Evolutionary conservation across 2,329 filamentous ascomycete species (phyloP).

Genomic region (Ophiostoma triangulosporum): DNA sequence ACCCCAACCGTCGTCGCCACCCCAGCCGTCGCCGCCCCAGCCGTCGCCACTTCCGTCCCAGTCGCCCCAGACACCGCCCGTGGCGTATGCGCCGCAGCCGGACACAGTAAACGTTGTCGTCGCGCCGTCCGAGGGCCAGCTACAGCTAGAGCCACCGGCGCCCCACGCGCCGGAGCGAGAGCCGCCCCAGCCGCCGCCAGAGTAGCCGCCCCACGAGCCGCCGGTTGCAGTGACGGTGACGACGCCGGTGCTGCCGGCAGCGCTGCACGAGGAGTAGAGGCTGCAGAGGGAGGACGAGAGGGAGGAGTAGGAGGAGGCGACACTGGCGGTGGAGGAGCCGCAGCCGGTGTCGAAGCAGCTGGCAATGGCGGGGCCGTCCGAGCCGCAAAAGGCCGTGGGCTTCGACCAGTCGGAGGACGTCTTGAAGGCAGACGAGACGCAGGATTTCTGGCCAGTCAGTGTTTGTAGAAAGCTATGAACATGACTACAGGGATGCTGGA

Average conservation of each 20-base stretch:
- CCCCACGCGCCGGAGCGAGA: not conserved
- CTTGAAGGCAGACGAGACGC: conserved; percentile 26
- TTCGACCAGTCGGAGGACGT: conserved; percentile 20
- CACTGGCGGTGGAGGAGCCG: conserved; percentile 3
- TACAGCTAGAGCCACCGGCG: not conserved
- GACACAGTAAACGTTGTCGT: conserved; percentile 29
- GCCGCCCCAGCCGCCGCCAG: not conserved
- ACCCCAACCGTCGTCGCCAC: conserved; percentile 23
- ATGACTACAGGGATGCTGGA: too few relatives aligned
- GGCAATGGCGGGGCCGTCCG: conserved; percentile 13
- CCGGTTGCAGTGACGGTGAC: conserved; percentile 25
- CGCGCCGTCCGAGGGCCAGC: conserved; percentile 8
- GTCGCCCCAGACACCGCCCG: conserved; percentile 26
- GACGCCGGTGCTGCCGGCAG: conserved; percentile 25
- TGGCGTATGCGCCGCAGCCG: conserved; percentile 24
- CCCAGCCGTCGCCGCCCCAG: conserved; percentile 9
- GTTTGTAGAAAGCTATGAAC: too few relatives aligned
- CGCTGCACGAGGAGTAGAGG: conserved; percentile 25
- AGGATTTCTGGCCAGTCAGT: conserved; percentile 23
- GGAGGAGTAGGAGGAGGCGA: conserved; percentile 19
- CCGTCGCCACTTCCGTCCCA: conserved; percentile 20
- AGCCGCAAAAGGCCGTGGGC: conserved; percentile 20
- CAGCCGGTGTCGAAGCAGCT: conserved; percentile 20
- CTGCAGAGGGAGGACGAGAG: conserved; percentile 29
- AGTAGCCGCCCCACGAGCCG: conserved; percentile 2